Percentiles rank a stretch among this genome's conserved stretches.
Conservation (phyloP, 768 basidiomycete genomes). For the Inosperma sp. region DNA sequence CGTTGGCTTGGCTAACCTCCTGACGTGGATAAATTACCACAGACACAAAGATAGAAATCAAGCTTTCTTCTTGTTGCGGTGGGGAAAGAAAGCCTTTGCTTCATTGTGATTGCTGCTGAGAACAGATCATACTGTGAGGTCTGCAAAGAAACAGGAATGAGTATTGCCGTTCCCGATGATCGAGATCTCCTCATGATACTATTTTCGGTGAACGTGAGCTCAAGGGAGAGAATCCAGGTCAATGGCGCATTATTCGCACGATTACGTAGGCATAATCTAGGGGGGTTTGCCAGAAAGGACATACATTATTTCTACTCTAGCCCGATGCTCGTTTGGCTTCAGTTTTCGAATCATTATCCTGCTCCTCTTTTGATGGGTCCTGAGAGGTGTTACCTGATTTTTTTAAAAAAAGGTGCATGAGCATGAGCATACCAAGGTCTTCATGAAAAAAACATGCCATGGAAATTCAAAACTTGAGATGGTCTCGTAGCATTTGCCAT, state of each 20-base stretch:
- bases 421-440: conserved; percentile 23
- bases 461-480: conserved; percentile 67
- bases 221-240: neutral
- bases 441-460: conserved; percentile 45
- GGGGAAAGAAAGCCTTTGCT: neutral
- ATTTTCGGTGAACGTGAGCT: neutral
- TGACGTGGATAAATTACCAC: neutral
- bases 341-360: conserved; percentile 39
- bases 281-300: neutral
- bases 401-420: conserved; percentile 11
- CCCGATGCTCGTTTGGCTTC: conserved; percentile 51
- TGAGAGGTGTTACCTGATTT: conserved; percentile 8
- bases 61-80: conserved; percentile 1
- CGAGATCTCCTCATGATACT: no score
- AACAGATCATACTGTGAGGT: neutral
- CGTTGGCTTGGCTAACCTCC: neutral
- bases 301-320: conserved; percentile 20
- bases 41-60: conserved; percentile 2
- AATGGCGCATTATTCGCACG: neutral
- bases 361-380: conserved; percentile 24
- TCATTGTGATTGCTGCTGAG: no score
- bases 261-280: conserved; percentile 2
- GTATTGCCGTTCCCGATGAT: no score
- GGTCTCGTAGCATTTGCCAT: conserved; percentile 62
- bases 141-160: no score